Evolutionary conservation across 768 basidiomycete species (phyloP).

Genomic region (Kwoniella newhampshirensis): DNA sequence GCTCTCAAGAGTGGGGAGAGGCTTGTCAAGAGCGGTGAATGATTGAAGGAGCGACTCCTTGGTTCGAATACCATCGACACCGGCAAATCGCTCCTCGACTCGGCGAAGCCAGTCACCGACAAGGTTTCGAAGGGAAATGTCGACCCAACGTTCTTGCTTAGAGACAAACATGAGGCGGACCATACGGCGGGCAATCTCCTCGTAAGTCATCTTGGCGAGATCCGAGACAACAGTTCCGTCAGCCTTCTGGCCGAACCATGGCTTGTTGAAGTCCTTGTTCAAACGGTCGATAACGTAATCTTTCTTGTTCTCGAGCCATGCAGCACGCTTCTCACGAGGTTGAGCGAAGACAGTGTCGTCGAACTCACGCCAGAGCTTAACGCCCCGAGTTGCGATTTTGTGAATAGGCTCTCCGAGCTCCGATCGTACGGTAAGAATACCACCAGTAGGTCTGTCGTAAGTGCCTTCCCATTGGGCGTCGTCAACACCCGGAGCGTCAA

Average conservation of each 20-base stretch:
- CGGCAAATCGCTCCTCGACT: constrained; percentile 91
- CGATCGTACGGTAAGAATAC: constrained; percentile 92
- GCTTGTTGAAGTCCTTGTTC: constrained; percentile 91
- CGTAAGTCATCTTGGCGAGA: constrained; percentile 96
- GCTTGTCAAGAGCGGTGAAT: constrained; percentile 80
- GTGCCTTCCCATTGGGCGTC: constrained; percentile 90
- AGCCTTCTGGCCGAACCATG: constrained; percentile 88
- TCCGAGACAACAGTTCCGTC: constrained; percentile 79
- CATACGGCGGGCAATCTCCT: constrained; percentile 89
- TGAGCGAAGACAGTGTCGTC: constrained; percentile 94
- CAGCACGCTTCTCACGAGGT: constrained; percentile 88
- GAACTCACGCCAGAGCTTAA: constrained; percentile 99
- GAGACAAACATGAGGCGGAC: constrained; percentile 89
- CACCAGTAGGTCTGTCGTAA: constrained; percentile 89
- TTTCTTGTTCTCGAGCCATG: constrained; percentile 82
- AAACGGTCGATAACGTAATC: constrained; percentile 86
- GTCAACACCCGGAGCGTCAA: constrained; percentile 84
- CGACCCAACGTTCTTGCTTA: constrained; percentile 91
- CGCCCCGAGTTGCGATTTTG: constrained; percentile 94
- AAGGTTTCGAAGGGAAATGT: constrained; percentile 83
- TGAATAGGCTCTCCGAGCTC: constrained; percentile 99
- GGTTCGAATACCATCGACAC: constrained; percentile 69
- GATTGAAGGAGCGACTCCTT: constrained; percentile 83
- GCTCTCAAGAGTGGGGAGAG: constrained; percentile 62
- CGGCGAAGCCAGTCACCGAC: constrained; percentile 96